A percentile compares a stretch with the other conserved stretches of the same genome.
Evolutionary conservation across 306 rosid genomes (phyloP).

Genomic region (Erythrophleum fordii): DNA sequence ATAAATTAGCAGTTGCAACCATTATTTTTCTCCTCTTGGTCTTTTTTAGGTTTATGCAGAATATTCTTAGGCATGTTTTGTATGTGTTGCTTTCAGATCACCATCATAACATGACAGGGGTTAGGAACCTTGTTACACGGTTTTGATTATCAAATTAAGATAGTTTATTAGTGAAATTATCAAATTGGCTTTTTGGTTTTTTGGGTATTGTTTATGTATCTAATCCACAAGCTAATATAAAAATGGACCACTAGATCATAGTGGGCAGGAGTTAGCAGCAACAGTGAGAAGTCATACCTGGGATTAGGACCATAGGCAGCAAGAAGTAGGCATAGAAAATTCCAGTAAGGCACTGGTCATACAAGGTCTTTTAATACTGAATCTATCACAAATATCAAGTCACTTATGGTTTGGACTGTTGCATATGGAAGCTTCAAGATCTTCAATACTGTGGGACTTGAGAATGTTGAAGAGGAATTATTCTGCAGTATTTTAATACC

Average conservation of each 20-base stretch:
- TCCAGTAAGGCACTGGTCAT: slow-evolving; percentile 45
- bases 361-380: slow-evolving; percentile 47
- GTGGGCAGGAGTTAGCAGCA: slow-evolving; percentile 31
- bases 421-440: slow-evolving; percentile 52
- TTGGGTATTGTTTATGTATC: slow-evolving; percentile 29
- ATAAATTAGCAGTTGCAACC: background rate
- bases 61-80: slow-evolving; percentile 12
- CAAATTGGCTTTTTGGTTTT: background rate
- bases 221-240: slow-evolving; percentile 21
- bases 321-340: slow-evolving; percentile 42
- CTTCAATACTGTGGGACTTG: slow-evolving; percentile 47
- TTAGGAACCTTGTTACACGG: slow-evolving; percentile 20
- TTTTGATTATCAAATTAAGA: background rate
- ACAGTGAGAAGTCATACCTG: slow-evolving; percentile 44
- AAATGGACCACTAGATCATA: slow-evolving; percentile 29
- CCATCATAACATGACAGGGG: slow-evolving; percentile 32
- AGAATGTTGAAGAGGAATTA: slow-evolving; percentile 47
- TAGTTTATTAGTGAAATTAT: slow-evolving; percentile 16
- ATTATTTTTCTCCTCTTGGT: slow-evolving; percentile 1
- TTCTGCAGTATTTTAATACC: slow-evolving; percentile 28
- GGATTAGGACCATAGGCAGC: slow-evolving; percentile 46
- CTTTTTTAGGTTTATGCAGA: slow-evolving; percentile 16
- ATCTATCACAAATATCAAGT: slow-evolving; percentile 43
- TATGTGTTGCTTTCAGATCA: slow-evolving; percentile 17
- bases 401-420: slow-evolving; percentile 52